These are phyloP conservation scores for Aspergillus carbonarius DNA, from an alignment of 2,329 filamentous ascomycete species.

Conservation along the genomic window DNA sequence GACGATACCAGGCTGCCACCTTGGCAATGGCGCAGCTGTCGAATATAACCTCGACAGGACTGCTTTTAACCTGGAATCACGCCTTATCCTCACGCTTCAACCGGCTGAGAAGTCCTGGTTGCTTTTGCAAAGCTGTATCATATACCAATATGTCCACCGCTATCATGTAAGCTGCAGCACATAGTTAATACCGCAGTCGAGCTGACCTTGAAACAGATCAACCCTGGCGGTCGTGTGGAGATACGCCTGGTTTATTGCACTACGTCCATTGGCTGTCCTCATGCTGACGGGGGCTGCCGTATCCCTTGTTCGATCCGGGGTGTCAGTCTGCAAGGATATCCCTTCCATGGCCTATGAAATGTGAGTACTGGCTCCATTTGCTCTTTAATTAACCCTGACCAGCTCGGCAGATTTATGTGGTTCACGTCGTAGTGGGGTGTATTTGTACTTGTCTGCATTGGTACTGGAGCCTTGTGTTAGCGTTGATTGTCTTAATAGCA, in stretches of 20 bases:
- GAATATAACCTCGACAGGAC: background rate
- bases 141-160: background rate
- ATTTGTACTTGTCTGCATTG: background rate
- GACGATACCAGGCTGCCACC: constrained; percentile 1
- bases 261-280: background rate
- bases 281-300: background rate
- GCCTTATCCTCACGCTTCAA: background rate
- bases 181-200: background rate
- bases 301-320: background rate
- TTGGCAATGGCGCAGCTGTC: background rate
- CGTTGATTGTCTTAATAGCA: background rate
- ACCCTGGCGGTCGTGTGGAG: background rate
- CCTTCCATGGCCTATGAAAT: constrained; percentile 3
- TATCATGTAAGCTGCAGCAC: background rate
- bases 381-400: background rate
- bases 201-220: background rate
- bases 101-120: too few species aligned
- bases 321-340: background rate
- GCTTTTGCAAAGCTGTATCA: too few species aligned
- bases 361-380: background rate
- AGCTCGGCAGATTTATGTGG: background rate
- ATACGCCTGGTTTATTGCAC: background rate
- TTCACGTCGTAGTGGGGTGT: background rate
- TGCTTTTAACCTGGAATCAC: background rate
- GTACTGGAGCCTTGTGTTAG: background rate